Evolutionary conservation across 495 filamentous ascomycete genomes (phyloP).

Genomic region (Aspergillus carlsbadensis): DNA sequence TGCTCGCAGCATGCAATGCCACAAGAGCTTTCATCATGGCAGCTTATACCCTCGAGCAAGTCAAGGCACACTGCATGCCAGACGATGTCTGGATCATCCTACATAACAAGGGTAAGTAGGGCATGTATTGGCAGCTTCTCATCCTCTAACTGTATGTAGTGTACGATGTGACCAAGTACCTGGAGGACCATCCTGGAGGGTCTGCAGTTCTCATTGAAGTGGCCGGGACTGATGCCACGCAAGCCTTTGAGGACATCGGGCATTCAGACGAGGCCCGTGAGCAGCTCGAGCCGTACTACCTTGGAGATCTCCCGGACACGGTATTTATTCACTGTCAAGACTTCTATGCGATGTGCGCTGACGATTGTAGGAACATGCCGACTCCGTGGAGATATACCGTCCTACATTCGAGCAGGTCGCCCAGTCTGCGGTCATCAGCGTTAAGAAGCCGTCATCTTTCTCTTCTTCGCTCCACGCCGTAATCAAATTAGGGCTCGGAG

Average conservation of each 20-base stretch:
- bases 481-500: conserved; percentile 16
- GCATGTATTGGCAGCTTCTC: not conserved
- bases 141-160: conserved; percentile 28
- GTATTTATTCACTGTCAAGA: not conserved
- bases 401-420: conserved; percentile 23
- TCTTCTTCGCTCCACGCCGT: not conserved
- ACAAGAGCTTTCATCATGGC: conserved; percentile 3
- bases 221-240: conserved; percentile 53
- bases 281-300: conserved; percentile 21
- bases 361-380: conserved; percentile 22
- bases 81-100: conserved; percentile 48
- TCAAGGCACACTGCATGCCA: conserved; percentile 22
- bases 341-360: not conserved
- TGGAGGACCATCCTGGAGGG: conserved; percentile 56
- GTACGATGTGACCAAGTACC: conserved; percentile 51
- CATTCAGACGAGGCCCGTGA: conserved; percentile 51
- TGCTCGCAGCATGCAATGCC: too few relatives aligned
- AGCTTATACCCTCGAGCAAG: conserved; percentile 24
- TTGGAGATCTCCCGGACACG: conserved; percentile 23
- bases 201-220: conserved; percentile 43
- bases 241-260: conserved; percentile 51
- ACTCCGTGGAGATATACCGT: conserved; percentile 22
- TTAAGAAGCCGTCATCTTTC: conserved; percentile 8
- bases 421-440: conserved; percentile 17
- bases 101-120: conserved; percentile 42